phyloP scores from a whole-genome alignment of 23 red algal species.

The Gracilaria vermiculophylla region DNA sequence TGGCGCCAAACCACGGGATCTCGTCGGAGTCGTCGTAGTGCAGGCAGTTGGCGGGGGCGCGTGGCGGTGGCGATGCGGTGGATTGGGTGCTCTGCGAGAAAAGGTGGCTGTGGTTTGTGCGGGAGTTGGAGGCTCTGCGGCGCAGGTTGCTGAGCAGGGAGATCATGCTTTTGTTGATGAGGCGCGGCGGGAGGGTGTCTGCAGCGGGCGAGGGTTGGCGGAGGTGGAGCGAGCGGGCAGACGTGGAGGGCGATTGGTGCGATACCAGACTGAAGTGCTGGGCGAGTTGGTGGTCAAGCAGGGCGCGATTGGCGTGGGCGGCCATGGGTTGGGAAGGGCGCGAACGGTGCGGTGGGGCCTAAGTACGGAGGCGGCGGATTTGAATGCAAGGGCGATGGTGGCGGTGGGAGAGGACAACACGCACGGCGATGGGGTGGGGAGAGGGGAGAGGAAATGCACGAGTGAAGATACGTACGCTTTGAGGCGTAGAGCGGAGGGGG shows the following conservation, averaged over 20 bases:
- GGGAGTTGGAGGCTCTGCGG: not conserved
- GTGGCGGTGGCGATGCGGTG: too few relatives aligned
- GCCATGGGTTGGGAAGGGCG: too few relatives aligned
- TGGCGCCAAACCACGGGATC: conserved; percentile 3
- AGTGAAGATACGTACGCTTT: too few relatives aligned
- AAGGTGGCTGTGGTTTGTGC: not conserved
- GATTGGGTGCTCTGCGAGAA: too few relatives aligned
- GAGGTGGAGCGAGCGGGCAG: not conserved
- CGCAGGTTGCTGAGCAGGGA: not conserved
- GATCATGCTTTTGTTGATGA: not conserved
- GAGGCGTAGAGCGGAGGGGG: too few relatives aligned
- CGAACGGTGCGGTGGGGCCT: too few relatives aligned
- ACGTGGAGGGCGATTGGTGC: not conserved
- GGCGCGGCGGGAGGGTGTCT: not conserved
- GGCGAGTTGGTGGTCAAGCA: not conserved
- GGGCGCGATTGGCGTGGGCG: not conserved
- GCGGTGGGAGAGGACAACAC: not conserved
- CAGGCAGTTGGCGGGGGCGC: not conserved
- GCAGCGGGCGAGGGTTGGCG: not conserved
- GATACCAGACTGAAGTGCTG: not conserved
- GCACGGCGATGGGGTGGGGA: too few relatives aligned
- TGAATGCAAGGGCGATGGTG: not conserved
- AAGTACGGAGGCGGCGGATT: too few relatives aligned
- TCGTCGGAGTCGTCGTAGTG: not conserved
- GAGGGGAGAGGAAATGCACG: too few relatives aligned